Base-by-base conservation (phyloP, 495 filamentous ascomycete genomes). In the Penicillium herquei region DNA sequence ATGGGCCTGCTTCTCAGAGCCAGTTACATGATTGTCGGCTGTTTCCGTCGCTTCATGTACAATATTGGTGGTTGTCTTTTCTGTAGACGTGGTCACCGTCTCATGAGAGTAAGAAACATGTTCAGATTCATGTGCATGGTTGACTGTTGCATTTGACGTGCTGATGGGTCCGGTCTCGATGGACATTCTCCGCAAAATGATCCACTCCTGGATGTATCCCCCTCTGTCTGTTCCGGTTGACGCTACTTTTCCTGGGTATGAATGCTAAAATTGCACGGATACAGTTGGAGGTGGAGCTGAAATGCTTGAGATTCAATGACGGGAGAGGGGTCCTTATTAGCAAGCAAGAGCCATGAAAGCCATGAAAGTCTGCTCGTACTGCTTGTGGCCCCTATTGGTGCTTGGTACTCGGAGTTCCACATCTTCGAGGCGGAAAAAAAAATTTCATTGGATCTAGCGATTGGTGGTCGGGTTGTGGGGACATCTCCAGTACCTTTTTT, bases 101-200 rank as follows among this genome's bases (percentile, higher is more conserved):
- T 51, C 32, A 31, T 58, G 53, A 39, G 13, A 30, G 26, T 42
- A 12, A 11, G 37, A 11, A 33, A 52, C 9, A 30, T 42, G 37
- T 26, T 40, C 49, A 49, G 51, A 47, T 52, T 43, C 21, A 26
- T 2, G 21, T 26, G 21, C 54, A 62, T 58, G 39, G 39, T 54
- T 39, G 39, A 37, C 56, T 52, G 56, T 49, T 53, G 31, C 40
- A 43, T 57, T 45, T 7, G 54, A 51, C 55, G 44, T 58, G 21
- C 53, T 58, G 39, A 52, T 40, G 39, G 54, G 45, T 46, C 45
- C 44, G 21, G 51, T 42, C 54, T 56, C 58, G 39, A 54, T 63
- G 43, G 62, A 65, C 65, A 68, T 68, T 57, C 54, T 68, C 61
- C 46, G 46, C 44, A 41, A 37, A 44, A 49, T 26, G 21, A 26